Percentiles rank a stretch among this genome's conserved stretches.
Conservation (phyloP, 805 yeast species). For the Cephaloascus albidus region DNA sequence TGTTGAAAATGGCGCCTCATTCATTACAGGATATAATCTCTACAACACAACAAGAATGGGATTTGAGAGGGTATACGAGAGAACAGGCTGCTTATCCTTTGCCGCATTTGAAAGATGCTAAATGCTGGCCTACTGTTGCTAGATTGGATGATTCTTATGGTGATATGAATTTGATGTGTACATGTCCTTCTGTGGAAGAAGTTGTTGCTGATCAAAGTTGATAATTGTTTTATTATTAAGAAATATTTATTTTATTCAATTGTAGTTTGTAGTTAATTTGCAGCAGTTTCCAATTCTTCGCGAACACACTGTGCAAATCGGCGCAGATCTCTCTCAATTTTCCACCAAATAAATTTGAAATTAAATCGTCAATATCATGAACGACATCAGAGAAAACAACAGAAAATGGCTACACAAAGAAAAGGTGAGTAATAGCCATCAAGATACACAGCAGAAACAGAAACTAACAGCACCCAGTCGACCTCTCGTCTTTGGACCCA, state of each 20-base stretch:
- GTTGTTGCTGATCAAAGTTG: slow-evolving; percentile 29
- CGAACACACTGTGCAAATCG: background rate
- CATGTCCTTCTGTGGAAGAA: slow-evolving; percentile 84
- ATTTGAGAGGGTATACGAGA: slow-evolving; percentile 77
- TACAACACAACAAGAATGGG: slow-evolving; percentile 63
- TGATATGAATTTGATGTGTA: slow-evolving; percentile 85
- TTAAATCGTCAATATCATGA: background rate
- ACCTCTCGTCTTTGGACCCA: slow-evolving; percentile 62
- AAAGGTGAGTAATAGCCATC: slow-evolving; percentile 1
- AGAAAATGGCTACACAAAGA: slow-evolving; percentile 1
- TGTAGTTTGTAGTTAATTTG: background rate
- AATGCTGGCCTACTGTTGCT: slow-evolving; percentile 94
- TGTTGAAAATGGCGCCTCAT: slow-evolving; percentile 89
- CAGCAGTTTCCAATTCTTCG: background rate
- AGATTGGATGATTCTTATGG: slow-evolving; percentile 94
- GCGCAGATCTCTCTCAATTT: too few species aligned
- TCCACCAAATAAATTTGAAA: background rate
- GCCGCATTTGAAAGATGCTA: slow-evolving; percentile 58
- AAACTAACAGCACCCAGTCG: slow-evolving; percentile 27
- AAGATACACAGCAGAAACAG: background rate
- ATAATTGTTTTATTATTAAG: too few species aligned
- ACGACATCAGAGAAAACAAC: background rate
- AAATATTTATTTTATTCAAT: background rate
- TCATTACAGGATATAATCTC: slow-evolving; percentile 68
- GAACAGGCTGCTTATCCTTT: slow-evolving; percentile 92